Evolutionary conservation across 305 asterid genomes (phyloP).

Genomic region (Rubia peregrina): DNA sequence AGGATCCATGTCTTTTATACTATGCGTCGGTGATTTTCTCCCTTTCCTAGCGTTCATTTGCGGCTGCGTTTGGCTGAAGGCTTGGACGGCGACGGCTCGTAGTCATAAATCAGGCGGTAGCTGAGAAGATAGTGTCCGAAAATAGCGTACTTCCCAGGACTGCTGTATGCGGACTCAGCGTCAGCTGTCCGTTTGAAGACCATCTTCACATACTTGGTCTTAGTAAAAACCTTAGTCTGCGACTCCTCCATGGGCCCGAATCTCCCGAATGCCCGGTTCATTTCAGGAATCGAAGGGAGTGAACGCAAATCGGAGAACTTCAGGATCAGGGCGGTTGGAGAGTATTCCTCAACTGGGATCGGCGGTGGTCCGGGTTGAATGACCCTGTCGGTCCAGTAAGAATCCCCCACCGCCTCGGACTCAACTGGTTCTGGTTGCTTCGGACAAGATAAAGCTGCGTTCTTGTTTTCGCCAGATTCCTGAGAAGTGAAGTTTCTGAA

Average conservation of each 20-base stretch:
- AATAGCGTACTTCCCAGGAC: slow-evolving; percentile 51
- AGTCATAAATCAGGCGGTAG: slow-evolving; percentile 37
- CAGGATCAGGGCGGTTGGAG: slow-evolving; percentile 52
- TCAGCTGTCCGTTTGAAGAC: slow-evolving; percentile 47
- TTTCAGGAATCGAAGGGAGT: slow-evolving; percentile 41
- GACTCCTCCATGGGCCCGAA: slow-evolving; percentile 56
- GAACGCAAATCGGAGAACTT: slow-evolving; percentile 46
- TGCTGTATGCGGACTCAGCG: slow-evolving; percentile 73
- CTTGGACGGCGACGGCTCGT: slow-evolving; percentile 26
- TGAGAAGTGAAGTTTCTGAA: slow-evolving; percentile 37
- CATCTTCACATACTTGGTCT: slow-evolving; percentile 55
- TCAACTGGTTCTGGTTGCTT: slow-evolving; percentile 20
- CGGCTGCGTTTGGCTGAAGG: slow-evolving; percentile 21
- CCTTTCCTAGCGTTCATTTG: too few relatives aligned
- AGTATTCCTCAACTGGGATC: slow-evolving; percentile 18
- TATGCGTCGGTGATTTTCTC: too few relatives aligned
- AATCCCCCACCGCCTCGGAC: slow-evolving; percentile 42
- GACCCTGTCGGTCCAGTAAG: slow-evolving; percentile 65
- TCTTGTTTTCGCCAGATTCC: slow-evolving; percentile 20
- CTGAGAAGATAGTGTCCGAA: slow-evolving; percentile 73
- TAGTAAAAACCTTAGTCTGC: slow-evolving; percentile 37
- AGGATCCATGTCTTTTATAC: too few relatives aligned
- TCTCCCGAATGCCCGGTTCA: slow-evolving; percentile 50
- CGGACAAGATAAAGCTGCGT: slow-evolving; percentile 6
- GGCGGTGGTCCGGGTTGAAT: slow-evolving; percentile 21